A percentile compares a stretch with the other conserved stretches of the same genome.
Evolutionary conservation across 495 filamentous ascomycete genomes (phyloP).

Genomic region (Trichoderma orchidacearum): DNA sequence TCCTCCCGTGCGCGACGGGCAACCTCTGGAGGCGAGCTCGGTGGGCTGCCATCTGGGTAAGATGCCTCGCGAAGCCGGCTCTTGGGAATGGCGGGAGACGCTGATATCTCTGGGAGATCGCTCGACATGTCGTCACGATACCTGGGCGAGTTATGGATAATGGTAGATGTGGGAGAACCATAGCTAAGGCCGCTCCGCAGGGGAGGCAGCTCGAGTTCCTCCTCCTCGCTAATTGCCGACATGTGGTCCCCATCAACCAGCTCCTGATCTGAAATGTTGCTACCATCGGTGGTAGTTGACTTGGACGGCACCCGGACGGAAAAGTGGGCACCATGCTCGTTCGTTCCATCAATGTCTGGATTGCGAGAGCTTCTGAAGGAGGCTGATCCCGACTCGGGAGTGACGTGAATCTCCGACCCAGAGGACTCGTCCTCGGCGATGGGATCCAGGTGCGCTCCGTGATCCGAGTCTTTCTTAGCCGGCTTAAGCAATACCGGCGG

Average conservation of each 20-base stretch:
- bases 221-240: constrained; percentile 8
- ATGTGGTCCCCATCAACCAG: neutral
- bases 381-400: neutral
- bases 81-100: constrained; percentile 19
- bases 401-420: neutral
- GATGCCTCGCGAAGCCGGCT: neutral
- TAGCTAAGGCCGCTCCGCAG: constrained; percentile 13
- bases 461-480: neutral
- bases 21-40: constrained; percentile 24
- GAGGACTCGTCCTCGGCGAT: neutral
- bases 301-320: no score
- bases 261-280: neutral
- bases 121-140: constrained; percentile 13
- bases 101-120: constrained; percentile 11
- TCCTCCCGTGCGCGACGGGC: neutral
- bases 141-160: constrained; percentile 17
- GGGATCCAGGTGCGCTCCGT: neutral
- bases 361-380: neutral
- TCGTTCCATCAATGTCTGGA: no score
- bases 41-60: constrained; percentile 15
- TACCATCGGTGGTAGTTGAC: no score
- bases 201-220: constrained; percentile 16
- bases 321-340: no score
- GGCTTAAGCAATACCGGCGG: neutral
- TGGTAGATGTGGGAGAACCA: constrained; percentile 24